Conservation (phyloP, 116 monocot species). For the Phalaenopsis hybrid region DNA sequence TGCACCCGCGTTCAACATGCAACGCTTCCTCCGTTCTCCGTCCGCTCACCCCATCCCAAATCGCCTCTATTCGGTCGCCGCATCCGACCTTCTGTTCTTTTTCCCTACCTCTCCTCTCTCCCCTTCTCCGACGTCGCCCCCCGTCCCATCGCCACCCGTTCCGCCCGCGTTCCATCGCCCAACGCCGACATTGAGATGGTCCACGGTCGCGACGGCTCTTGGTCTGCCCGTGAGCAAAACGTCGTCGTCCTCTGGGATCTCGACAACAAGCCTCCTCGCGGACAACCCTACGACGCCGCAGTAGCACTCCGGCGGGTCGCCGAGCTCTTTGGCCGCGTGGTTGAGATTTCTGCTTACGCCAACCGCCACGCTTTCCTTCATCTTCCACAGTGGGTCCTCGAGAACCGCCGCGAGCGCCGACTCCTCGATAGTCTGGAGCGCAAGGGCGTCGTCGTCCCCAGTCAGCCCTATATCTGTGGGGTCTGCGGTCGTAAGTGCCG, state of each 20-base stretch:
- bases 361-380: conserved; percentile 94
- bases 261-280: conserved; percentile 97
- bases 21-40: background rate
- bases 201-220: conserved; percentile 51
- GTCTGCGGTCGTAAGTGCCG: conserved; percentile 81
- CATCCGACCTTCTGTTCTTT: background rate
- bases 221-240: conserved; percentile 36
- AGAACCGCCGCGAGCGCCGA: conserved; percentile 61
- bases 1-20: conserved; percentile 14
- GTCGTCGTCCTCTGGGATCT: conserved; percentile 97
- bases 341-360: conserved; percentile 75
- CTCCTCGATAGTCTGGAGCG: conserved; percentile 53
- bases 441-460: conserved; percentile 27
- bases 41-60: background rate
- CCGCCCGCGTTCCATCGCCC: conserved; percentile 8
- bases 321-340: conserved; percentile 59
- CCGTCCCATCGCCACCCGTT: conserved; percentile 1
- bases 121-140: background rate
- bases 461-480: conserved; percentile 58
- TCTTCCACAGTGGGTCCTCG: conserved; percentile 69
- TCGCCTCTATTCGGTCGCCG: background rate
- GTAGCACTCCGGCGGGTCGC: conserved; percentile 54
- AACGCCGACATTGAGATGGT: conserved; percentile 58
- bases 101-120: background rate
- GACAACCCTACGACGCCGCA: conserved; percentile 73